Percentiles rank a stretch among this genome's conserved stretches.
Evolutionary conservation across 75 land plant species (phyloP).

Genomic region (Pseudotsuga menziesii): DNA sequence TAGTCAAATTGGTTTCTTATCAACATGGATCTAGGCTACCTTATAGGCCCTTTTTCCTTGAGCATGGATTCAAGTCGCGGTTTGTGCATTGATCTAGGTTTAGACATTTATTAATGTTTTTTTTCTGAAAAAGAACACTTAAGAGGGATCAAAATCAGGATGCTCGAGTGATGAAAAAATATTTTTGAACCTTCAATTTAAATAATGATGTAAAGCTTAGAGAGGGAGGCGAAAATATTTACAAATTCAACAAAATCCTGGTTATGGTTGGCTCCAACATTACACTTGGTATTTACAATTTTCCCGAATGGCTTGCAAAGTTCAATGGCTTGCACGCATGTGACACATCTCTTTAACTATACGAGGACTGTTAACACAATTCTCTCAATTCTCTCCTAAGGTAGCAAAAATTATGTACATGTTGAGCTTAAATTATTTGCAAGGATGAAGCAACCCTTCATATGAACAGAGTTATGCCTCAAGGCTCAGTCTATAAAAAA

Average conservation of each 20-base stretch:
- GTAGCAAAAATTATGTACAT: too few relatives aligned
- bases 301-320: slow-evolving; percentile 94
- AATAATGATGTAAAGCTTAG: background rate
- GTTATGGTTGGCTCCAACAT: slow-evolving; percentile 89
- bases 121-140: background rate
- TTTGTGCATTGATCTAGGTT: background rate
- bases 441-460: too few relatives aligned
- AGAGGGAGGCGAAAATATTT: slow-evolving; percentile 20
- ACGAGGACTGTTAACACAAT: too few relatives aligned
- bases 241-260: slow-evolving; percentile 97
- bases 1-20: too few relatives aligned
- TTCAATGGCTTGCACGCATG: too few relatives aligned
- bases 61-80: background rate
- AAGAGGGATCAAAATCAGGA: background rate
- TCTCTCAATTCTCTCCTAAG: too few relatives aligned
- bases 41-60: background rate
- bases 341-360: too few relatives aligned
- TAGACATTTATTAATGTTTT: background rate
- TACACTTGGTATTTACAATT: slow-evolving; percentile 92
- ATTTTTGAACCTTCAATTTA: background rate
- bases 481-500: too few relatives aligned
- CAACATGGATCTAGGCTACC: too few relatives aligned
- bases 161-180: background rate
- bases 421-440: too few relatives aligned
- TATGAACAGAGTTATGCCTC: too few relatives aligned